A percentile compares a stretch with the other conserved stretches of the same genome.
Evolutionary conservation across 2,329 filamentous ascomycete genomes (phyloP).

Genomic region (Didymella exigua): DNA sequence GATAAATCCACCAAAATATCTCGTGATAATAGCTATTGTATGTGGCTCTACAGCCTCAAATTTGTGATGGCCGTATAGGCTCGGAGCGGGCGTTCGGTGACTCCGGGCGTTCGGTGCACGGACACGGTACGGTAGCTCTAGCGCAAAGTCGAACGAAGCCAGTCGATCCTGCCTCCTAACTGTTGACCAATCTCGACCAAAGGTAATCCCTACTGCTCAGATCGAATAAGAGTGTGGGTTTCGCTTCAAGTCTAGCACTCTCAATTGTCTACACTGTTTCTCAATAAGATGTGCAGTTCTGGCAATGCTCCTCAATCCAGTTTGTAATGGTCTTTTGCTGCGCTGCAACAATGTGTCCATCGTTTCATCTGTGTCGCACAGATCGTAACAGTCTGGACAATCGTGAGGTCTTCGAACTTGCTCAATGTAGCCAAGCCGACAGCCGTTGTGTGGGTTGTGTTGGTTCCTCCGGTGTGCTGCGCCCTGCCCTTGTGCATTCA

Average conservation of each 20-base stretch:
- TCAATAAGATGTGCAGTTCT: slow-evolving; percentile 6
- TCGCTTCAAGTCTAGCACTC: not conserved
- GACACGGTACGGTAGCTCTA: too few species aligned
- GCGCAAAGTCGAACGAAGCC: too few species aligned
- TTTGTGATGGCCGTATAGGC: too few species aligned
- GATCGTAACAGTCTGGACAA: slow-evolving; percentile 49
- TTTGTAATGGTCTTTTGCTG: slow-evolving; percentile 41
- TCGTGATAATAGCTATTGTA: too few species aligned
- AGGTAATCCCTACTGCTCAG: too few species aligned
- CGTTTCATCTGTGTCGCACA: slow-evolving; percentile 48
- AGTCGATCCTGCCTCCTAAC: not conserved
- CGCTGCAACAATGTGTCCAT: slow-evolving; percentile 45
- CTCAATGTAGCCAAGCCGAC: slow-evolving; percentile 17
- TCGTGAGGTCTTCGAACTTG: slow-evolving; percentile 41
- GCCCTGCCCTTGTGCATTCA: not conserved
- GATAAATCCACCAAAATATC: not conserved
- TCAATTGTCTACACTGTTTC: too few species aligned
- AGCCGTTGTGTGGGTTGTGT: slow-evolving; percentile 18
- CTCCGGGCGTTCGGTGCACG: too few species aligned
- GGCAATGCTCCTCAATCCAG: slow-evolving; percentile 35
- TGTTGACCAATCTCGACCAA: too few species aligned
- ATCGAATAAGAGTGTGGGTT: too few species aligned
- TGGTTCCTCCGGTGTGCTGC: slow-evolving; percentile 5
- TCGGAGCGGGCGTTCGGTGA: too few species aligned
- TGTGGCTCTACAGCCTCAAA: too few species aligned